Evolutionary conservation across 805 yeast species (phyloP).

Genomic region (Ogataea pilisensis): DNA sequence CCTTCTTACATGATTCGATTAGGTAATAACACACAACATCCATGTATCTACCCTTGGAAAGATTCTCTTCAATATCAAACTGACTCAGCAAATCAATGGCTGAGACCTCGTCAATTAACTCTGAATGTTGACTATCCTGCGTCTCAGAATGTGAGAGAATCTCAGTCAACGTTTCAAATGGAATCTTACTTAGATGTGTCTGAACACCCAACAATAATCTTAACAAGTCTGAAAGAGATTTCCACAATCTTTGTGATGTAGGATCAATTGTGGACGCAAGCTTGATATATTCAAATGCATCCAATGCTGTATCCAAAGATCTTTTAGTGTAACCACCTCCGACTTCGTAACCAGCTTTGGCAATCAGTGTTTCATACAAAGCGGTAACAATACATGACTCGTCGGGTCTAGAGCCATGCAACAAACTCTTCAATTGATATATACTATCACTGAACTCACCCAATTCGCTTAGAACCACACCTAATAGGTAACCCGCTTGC

Average conservation of each 20-base stretch:
- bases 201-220: conserved; percentile 52
- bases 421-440: conserved; percentile 39
- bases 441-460: conserved; percentile 66
- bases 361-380: conserved; percentile 52
- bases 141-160: conserved; percentile 25
- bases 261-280: conserved; percentile 18
- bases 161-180: conserved; percentile 33
- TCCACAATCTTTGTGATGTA: conserved; percentile 60
- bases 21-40: conserved; percentile 27
- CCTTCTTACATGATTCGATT: conserved; percentile 45
- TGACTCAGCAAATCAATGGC: conserved; percentile 16
- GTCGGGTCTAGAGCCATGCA: conserved; percentile 35
- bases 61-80: conserved; percentile 23
- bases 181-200: conserved; percentile 46
- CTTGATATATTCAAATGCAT: conserved; percentile 33
- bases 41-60: not conserved
- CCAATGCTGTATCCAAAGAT: conserved; percentile 45
- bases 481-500: conserved; percentile 64
- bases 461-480: conserved; percentile 57
- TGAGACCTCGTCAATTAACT: conserved; percentile 2
- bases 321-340: conserved; percentile 63
- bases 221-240: conserved; percentile 53
- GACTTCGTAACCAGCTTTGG: conserved; percentile 49
- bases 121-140: conserved; percentile 1
- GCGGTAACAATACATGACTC: conserved; percentile 50